A percentile compares a stretch with the other conserved stretches of the same genome.
phyloP scores from a whole-genome alignment of 495 filamentous ascomycete species.

The Chaetomium fimeti region DNA sequence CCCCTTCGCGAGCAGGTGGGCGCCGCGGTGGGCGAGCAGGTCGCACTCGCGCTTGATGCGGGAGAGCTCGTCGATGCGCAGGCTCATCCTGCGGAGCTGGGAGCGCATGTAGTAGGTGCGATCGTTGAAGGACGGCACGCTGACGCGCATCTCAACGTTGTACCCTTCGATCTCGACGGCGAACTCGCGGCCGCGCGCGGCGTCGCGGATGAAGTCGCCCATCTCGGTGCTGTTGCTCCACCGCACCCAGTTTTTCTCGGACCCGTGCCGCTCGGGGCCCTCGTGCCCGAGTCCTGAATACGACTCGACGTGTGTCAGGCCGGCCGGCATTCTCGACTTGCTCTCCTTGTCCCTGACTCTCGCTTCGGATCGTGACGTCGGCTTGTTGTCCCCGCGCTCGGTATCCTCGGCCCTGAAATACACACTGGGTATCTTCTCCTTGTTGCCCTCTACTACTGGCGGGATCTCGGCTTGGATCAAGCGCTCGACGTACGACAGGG shows the following conservation, averaged over 20 bases:
- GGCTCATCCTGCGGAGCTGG: conserved; percentile 67
- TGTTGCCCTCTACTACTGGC: conserved; percentile 58
- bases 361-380: conserved; percentile 35
- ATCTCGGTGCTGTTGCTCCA: conserved; percentile 90
- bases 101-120: conserved; percentile 82
- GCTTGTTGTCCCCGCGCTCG: conserved; percentile 54
- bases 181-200: conserved; percentile 79
- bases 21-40: conserved; percentile 66
- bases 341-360: conserved; percentile 26
- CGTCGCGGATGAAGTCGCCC: conserved; percentile 93
- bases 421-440: conserved; percentile 66
- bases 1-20: conserved; percentile 73
- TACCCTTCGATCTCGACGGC: conserved; percentile 77
- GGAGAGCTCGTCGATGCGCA: conserved; percentile 62
- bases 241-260: conserved; percentile 66
- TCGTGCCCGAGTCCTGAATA: conserved; percentile 62
- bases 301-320: conserved; percentile 50
- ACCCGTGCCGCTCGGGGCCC: conserved; percentile 39
- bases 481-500: conserved; percentile 86
- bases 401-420: conserved; percentile 79
- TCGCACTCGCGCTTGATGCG: conserved; percentile 83
- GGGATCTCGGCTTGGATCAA: conserved; percentile 88
- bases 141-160: conserved; percentile 66
- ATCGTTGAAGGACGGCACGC: conserved; percentile 84
- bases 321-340: background rate